Percentiles rank a stretch among this genome's conserved stretches.
Evolutionary conservation across 192 early-diverging fungal genomes (phyloP).

Genomic region (Backusella luteola): DNA sequence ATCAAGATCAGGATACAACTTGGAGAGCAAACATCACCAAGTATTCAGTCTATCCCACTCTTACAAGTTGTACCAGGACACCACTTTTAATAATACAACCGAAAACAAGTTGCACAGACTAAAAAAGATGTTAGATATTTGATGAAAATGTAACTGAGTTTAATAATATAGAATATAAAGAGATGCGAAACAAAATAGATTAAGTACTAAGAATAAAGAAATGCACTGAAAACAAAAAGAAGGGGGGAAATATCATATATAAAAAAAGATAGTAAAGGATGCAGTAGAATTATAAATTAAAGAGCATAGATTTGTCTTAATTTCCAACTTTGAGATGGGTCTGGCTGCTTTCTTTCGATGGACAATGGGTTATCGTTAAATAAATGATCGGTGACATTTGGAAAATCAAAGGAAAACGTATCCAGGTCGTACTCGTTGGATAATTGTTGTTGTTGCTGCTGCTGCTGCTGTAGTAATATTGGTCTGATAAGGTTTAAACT

Average conservation of each 20-base stretch:
- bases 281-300: not conserved
- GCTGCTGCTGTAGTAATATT: not conserved
- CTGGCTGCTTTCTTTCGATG: not conserved
- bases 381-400: not conserved
- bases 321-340: not conserved
- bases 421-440: not conserved
- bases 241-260: not conserved
- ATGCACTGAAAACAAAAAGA: not conserved
- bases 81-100: no score
- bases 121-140: no score
- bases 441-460: not conserved
- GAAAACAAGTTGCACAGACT: no score
- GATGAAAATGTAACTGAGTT: no score
- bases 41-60: no score
- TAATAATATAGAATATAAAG: not conserved
- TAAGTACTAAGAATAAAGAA: not conserved
- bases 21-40: no score
- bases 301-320: conserved; percentile 11
- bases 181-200: not conserved
- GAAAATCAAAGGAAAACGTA: conserved; percentile 3
- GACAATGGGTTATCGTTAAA: not conserved
- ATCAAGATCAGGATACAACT: no score
- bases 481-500: not conserved
- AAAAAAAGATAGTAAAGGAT: not conserved
- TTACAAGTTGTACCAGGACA: no score